Conservation (phyloP, 345 rosid genomes). For the Iberis pinnata region DNA sequence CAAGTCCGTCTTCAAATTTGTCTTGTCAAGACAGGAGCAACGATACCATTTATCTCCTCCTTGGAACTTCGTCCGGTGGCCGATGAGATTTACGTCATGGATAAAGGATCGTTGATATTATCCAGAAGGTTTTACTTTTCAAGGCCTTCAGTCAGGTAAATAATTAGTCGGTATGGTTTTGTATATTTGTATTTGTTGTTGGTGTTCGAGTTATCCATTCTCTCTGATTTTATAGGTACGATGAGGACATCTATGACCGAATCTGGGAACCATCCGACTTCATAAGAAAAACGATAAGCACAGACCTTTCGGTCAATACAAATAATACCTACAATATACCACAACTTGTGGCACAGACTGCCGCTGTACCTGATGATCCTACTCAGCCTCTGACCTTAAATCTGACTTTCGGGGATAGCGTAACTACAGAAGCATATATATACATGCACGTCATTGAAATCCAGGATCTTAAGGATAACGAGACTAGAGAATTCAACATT, state of each 20-base stretch:
- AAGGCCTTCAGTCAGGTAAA: constrained; percentile 8
- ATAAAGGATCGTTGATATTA: constrained; percentile 24
- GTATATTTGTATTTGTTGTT: neutral
- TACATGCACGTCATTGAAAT: constrained; percentile 33
- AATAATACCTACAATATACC: constrained; percentile 22
- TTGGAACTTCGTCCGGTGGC: constrained; percentile 40
- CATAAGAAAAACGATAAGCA: neutral
- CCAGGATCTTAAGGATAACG: constrained; percentile 1
- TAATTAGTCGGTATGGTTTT: no score
- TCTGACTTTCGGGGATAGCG: neutral
- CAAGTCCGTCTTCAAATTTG: constrained; percentile 35
- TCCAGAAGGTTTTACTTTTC: constrained; percentile 9
- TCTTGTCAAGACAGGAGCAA: constrained; percentile 37
- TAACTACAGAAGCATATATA: constrained; percentile 14
- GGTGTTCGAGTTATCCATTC: neutral
- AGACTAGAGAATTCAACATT: constrained; percentile 30
- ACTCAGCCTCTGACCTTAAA: neutral
- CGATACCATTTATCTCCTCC: constrained; percentile 42
- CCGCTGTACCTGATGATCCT: constrained; percentile 23
- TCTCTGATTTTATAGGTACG: constrained; percentile 36
- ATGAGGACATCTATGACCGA: constrained; percentile 37
- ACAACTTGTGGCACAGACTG: constrained; percentile 23
- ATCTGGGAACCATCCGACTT: constrained; percentile 29
- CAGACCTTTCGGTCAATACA: neutral
- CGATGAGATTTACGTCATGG: neutral